These are phyloP conservation scores for Populus ilicifolia DNA, from an alignment of 345 rosid genomes.

Conservation along the genomic window DNA sequence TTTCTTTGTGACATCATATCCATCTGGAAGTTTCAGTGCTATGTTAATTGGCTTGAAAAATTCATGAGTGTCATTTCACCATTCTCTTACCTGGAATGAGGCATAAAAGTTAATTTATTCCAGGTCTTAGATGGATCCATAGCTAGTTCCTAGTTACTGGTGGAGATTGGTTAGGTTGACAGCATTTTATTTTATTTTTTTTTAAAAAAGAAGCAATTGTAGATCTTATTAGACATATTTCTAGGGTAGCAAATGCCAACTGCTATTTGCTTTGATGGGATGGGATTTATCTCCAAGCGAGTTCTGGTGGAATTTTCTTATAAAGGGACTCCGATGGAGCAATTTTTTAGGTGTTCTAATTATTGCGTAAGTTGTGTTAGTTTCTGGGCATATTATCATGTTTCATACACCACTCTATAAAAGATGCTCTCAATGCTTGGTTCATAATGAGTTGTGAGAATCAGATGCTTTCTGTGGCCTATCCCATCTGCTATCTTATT, in stretches of 20 bases:
- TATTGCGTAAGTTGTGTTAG: not conserved
- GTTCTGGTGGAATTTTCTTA: not conserved
- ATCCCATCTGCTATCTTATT: not conserved
- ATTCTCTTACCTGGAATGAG: not conserved
- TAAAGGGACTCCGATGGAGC: not conserved
- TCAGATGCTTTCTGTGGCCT: not conserved
- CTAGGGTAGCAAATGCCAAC: not conserved
- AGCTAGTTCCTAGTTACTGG: not conserved
- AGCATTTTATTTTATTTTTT: not conserved
- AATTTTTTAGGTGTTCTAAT: not conserved
- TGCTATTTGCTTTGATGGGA: not conserved
- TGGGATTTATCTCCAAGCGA: not conserved
- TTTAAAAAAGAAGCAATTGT: not conserved
- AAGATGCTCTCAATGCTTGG: not conserved
- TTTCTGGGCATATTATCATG: not conserved
- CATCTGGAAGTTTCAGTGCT: not conserved
- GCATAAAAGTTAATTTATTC: not conserved
- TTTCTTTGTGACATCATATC: not conserved
- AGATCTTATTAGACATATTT: not conserved
- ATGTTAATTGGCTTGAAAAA: not conserved
- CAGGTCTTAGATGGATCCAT: not conserved
- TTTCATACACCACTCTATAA: not conserved
- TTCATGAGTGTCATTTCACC: not conserved
- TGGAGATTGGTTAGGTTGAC: not conserved
- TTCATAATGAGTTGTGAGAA: not conserved